Base-by-base conservation (phyloP, 768 basidiomycete genomes). In the Suillus luteus region DNA sequence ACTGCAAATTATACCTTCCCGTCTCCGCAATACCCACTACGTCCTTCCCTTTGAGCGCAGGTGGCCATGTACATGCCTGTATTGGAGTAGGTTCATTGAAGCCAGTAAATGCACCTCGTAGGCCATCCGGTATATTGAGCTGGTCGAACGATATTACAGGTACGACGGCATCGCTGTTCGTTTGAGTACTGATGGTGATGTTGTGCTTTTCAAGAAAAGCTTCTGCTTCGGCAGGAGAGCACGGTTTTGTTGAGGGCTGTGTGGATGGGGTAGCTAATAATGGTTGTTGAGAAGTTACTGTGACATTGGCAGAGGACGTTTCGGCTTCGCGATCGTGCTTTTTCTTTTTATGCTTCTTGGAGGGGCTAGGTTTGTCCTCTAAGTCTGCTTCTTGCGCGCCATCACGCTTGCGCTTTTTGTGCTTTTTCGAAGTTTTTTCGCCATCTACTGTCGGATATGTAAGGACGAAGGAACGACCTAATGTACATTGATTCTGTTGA, bases 1-100 rank as follows among this genome's bases (percentile, higher is more conserved):
- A 63, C 37, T 8, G 31, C 22, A 59, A n/a, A 33, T 64, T 78
- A 41, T 65, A 86, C 89, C 88, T 92, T 69, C 96, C 96, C 2
- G 96, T 99, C 80, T 99, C 96, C 8, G 96, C 96, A 65, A 99
- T 93, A 57, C 96, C 96, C 37, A 99, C 89, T 0, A 96, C 92
- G 73, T 99, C 93, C n/a, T 81, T 81, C 0, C 91, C 91, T 27
- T 83, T 80, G 31, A 99, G 79, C 7, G 92, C 87, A 40, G 92
- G 87, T 2, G 96, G 94, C 96, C 96, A 99, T 14, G 95, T 86
- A 69, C 93, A 96, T 7, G 94, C 90, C 73, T 99, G 97, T 61
- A 99, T 95, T 0, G 97, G 96, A 0, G 96, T 96, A 5, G 97
- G 96, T 67, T 90, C 86, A 66, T 87, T 85, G 79, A 95, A 99